phyloP scores from a whole-genome alignment of 75 land plant species.

The Adiantum capillusveneris region DNA sequence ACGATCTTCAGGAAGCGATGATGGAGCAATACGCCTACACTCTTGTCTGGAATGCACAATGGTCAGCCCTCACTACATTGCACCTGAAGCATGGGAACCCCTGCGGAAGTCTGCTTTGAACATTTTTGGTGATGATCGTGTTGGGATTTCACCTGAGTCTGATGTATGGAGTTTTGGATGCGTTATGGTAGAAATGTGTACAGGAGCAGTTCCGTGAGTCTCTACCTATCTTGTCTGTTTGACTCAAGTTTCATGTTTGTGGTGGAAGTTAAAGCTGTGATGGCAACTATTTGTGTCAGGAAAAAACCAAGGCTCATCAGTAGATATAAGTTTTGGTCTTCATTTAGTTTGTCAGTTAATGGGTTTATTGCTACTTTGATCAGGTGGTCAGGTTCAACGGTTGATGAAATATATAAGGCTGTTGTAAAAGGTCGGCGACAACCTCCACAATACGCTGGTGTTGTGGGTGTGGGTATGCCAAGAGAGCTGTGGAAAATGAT shows the following conservation, averaged over 20 bases:
- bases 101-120: conserved; percentile 66
- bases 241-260: no score
- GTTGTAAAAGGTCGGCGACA: conserved; percentile 58
- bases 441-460: conserved; percentile 90
- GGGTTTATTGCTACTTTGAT: not conserved
- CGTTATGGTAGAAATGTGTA: conserved; percentile 91
- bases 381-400: conserved; percentile 85
- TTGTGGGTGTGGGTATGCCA: conserved; percentile 92
- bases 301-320: no score
- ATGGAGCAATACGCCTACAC: conserved; percentile 34
- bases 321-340: no score
- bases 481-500: conserved; percentile 97
- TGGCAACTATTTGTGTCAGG: no score
- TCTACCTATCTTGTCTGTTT: no score
- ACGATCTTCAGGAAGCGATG: conserved; percentile 41
- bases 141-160: conserved; percentile 72
- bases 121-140: conserved; percentile 76
- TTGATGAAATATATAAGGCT: conserved; percentile 71
- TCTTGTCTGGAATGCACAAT: conserved; percentile 88
- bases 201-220: conserved; percentile 86
- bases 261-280: no score
- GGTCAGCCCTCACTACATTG: conserved; percentile 78
- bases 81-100: conserved; percentile 98
- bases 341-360: no score
- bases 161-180: conserved; percentile 99